These are phyloP conservation scores for Aphanocladium album DNA, from an alignment of 2,329 filamentous ascomycete species.

Conservation along the genomic window DNA sequence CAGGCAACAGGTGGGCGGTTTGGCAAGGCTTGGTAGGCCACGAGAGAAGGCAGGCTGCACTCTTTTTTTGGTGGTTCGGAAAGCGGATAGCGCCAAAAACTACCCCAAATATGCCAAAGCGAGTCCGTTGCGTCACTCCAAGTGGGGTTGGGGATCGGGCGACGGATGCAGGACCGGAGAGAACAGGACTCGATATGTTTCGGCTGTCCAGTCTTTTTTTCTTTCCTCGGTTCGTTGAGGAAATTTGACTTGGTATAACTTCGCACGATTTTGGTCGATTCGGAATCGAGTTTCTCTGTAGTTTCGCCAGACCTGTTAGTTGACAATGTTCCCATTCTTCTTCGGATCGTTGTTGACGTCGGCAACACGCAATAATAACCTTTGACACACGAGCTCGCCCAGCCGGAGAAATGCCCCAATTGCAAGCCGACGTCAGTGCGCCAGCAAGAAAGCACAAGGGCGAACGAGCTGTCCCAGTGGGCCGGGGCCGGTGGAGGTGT, in stretches of 20 bases:
- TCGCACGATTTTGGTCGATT: too few relatives aligned
- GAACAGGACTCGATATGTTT: not conserved
- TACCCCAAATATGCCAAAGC: constrained; percentile 7
- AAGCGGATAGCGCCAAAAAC: constrained; percentile 11
- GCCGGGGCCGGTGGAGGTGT: not conserved
- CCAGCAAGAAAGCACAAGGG: too few relatives aligned
- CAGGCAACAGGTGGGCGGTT: constrained; percentile 15
- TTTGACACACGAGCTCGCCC: too few relatives aligned
- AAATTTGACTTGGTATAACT: too few relatives aligned
- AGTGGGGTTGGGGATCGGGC: constrained; percentile 7
- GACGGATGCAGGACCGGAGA: not conserved
- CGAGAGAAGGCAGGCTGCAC: too few relatives aligned
- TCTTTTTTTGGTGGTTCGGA: constrained; percentile 2
- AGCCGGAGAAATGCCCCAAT: too few relatives aligned
- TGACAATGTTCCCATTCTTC: too few relatives aligned
- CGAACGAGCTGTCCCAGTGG: constrained; percentile 2
- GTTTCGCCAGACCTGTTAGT: too few relatives aligned
- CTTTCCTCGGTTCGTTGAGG: not conserved
- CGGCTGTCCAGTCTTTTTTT: not conserved
- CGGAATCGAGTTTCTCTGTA: too few relatives aligned
- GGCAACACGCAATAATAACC: too few relatives aligned
- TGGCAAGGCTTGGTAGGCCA: not conserved
- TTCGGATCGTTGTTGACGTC: too few relatives aligned
- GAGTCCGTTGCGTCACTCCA: constrained; percentile 9
- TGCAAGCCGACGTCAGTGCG: too few relatives aligned